Base-by-base conservation (phyloP, 2,329 filamentous ascomycete genomes). In the Furcasterigmium sp. region DNA sequence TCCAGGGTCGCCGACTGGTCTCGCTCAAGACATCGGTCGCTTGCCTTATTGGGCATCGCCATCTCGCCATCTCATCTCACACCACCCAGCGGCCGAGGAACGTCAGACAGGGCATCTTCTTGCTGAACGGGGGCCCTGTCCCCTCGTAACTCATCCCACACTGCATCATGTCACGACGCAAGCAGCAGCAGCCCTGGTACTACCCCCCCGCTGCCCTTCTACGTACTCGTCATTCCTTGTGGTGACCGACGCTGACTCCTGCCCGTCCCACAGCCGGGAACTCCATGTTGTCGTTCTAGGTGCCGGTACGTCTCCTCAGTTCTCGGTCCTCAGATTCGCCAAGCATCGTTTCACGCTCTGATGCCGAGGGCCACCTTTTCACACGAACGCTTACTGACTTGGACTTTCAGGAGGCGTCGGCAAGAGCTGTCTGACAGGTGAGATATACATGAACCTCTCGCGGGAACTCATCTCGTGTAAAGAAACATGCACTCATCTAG, bases 361-460 rank as follows among this genome's bases (percentile, higher is more conserved):
- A 35, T 35, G 20, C 39, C 21, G 21, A 15, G 23, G 41, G 48
- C 15, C 29, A 19, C 17, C 40, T 47, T 39, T 37, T 50, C 44
- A 36, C 39, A 44, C 53, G 46, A 37, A 47, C 46, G 42, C 50
- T 43, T 38, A 41, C 49, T 51, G 43, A 48, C 48, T 17, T 34
- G 46, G 41, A 50, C 41, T 50, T 51, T 47, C 52, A 53, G 47
- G 89, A 68, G 89, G 89, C 63, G 89, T 95, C 60, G 89, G 89
- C 49, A 95, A 95, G 69, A 94, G 88, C 64, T 94, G 89, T 73
- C 73, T 95, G 55, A 95, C 89, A 64, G 87, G 88, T 93, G 73
- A 62, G 72, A 62, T 47, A 45, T 48, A 8, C 29, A 37, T 47
- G 41, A 41, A 44, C 39, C 30, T 42, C 36, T 19, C 19, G 41